Percentiles rank a stretch among this genome's conserved stretches.
These are phyloP conservation scores for Flaveria floridana DNA, from an alignment of 140 eudicot species.

Conservation along the genomic window DNA sequence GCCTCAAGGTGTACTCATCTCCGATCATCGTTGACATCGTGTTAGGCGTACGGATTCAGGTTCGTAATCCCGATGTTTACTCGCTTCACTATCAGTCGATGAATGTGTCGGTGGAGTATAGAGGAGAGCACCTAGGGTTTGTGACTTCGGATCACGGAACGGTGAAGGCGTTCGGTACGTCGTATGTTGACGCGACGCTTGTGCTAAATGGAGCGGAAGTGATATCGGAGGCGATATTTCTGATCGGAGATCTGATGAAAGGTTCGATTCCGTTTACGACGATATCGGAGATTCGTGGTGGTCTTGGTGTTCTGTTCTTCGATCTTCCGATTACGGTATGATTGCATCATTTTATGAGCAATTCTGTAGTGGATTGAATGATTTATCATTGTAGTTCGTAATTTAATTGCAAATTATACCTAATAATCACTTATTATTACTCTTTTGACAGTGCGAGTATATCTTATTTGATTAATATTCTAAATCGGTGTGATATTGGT, in stretches of 20 bases:
- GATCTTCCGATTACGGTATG: conserved; percentile 37
- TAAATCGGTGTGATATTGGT: neutral
- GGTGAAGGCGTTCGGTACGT: conserved; percentile 51
- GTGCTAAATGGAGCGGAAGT: conserved; percentile 52
- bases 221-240: conserved; percentile 46
- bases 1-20: conserved; percentile 37
- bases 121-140: conserved; percentile 71
- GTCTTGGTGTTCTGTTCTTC: conserved; percentile 45
- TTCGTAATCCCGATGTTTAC: conserved; percentile 60
- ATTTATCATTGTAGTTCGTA: neutral
- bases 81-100: conserved; percentile 45
- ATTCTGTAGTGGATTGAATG: too few relatives aligned
- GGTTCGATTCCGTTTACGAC: conserved; percentile 65
- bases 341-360: conserved; percentile 5
- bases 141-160: conserved; percentile 59
- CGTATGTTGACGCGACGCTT: conserved; percentile 66
- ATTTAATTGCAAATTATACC: conserved; percentile 2
- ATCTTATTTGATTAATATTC: neutral
- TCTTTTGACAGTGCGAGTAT: too few relatives aligned
- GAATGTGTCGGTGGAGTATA: conserved; percentile 52
- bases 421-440: neutral
- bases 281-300: conserved; percentile 50
- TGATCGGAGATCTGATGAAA: conserved; percentile 63
- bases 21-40: conserved; percentile 46
- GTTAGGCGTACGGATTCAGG: conserved; percentile 45